A percentile compares a stretch with the other conserved stretches of the same genome.
Evolutionary conservation across 148 eudicot species (phyloP).

Genomic region (Rheum nobile): DNA sequence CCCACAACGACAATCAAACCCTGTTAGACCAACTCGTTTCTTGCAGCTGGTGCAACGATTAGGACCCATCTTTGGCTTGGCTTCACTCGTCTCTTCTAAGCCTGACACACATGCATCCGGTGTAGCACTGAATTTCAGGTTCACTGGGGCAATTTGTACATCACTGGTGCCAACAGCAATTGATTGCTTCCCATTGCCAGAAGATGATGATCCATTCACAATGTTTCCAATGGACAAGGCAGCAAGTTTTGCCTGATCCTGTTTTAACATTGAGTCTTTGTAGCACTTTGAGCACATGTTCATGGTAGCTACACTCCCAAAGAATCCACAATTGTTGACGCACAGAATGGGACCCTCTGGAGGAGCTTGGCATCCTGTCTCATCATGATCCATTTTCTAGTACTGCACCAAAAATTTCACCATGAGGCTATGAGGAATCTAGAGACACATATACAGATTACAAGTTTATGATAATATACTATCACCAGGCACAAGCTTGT

Average conservation of each 20-base stretch:
- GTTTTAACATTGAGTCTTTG: conserved; percentile 48
- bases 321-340: conserved; percentile 77
- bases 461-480: not conserved
- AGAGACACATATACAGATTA: not conserved
- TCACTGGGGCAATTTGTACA: conserved; percentile 22
- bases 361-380: conserved; percentile 48
- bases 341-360: conserved; percentile 53
- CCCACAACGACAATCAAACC: conserved; percentile 61
- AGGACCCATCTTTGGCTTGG: conserved; percentile 38
- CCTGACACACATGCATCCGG: conserved; percentile 20
- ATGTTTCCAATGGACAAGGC: conserved; percentile 55
- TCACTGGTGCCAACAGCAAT: conserved; percentile 12
- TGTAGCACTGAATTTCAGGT: conserved; percentile 17
- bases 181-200: conserved; percentile 26
- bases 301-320: conserved; percentile 69
- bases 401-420: conserved; percentile 15
- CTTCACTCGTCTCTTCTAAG: conserved; percentile 17
- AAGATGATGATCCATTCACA: conserved; percentile 46
- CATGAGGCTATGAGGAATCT: not conserved
- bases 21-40: conserved; percentile 63
- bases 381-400: conserved; percentile 51
- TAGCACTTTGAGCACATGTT: conserved; percentile 88
- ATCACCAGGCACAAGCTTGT: not conserved
- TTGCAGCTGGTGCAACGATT: conserved; percentile 48
- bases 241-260: conserved; percentile 63